Evolutionary conservation across 164 flowering plant genomes (phyloP), one percentile per base, ranked within the genome.

Genomic region (Aristolochia contorta): DNA sequence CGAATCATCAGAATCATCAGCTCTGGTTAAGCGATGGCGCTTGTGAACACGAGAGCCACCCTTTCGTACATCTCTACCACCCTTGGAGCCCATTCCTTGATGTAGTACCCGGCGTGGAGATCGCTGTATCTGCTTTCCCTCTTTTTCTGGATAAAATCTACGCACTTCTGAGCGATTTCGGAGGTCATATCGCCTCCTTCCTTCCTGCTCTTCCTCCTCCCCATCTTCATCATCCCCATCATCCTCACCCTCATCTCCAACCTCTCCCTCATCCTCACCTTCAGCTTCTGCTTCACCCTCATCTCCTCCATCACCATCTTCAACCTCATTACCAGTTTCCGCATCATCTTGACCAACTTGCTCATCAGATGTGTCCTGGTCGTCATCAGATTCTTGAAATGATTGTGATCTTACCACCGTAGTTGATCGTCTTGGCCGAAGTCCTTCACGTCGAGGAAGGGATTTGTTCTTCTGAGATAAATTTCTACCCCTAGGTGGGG

Each of bases 1-100:
- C 2, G 99, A 94, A 67, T 94, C 99, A 76, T 94, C 97, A 53
- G 99, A 91, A 69, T 94, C 99, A 41, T 89, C 99, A 64, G 75
- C 75, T 68, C 95, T 81, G 48, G 81, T 19, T 49, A 81, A 49
- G 30, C 90, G 97, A 60, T 85, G 97, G 47, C 93, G 88, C 66
- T 87, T 94, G 75, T 87, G 99, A 68, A 81, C 86, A 66, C 99
- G 75, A 61, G 97, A 79, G 57, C 96, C 87, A 66, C 97, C 85
- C 79, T 79, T 94, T 63, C 97, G 85, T 12, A 77, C 89, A 73
- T 90, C 97, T 71, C 95, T 76, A 60, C 77, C 69, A 55, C 80
- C 83, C 71, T 82, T 90, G 32, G 83, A 71, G 52, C 96, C 95
- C 86, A 88, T 82, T 64, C 99, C 97, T 72, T 85, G 99, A 65